Base-by-base conservation (phyloP, 495 filamentous ascomycete genomes). In the Alectoria sarmentosa region DNA sequence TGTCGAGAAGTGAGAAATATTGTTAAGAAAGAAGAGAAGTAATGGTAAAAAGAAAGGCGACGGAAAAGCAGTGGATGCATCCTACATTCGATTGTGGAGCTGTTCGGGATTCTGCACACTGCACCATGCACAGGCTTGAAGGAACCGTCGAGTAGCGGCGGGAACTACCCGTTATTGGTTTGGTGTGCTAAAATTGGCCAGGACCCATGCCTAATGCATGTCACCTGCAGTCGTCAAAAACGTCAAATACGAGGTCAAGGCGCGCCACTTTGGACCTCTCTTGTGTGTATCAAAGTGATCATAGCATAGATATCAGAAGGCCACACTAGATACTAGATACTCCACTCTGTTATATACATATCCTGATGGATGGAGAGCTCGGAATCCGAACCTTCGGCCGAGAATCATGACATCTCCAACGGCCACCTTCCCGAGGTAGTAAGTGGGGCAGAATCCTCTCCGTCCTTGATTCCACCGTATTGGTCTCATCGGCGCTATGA, bases 401-500 rank as follows among this genome's bases (percentile, higher is more conserved):
- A 34, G 6, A 55, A 37, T 58, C 28, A 26, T 19, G 39, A 64
- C 52, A 11, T 4, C 39, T 10, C 23, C 21, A 28, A 26, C 52
- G 10, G 38, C 32, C 52, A 23, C 39, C 17, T 42, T 15, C 34
- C 13, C 4, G 28, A 56, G 9, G n/a, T 30, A 19, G 38, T 34
- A 21, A 13, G 4, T n/a, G 32, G 54, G 37, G 17, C 8, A 4
- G 37, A n/a, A 34, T 41, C 64, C 11, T 37, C 41, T n/a, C 32
- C 28, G 23, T 66, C 58, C 41, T 52, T 66, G 55, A 52, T 63
- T 23, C 81, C 80, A 11, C 79, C 79, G 26, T 82, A 81, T 63
- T 83, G 81, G 81, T 77, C 72, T 39, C 80, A 82, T 46, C 74
- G 78, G 58, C 77, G 80, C 32, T 76, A 75, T 28, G 72, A 74